Evolutionary conservation across 2,329 filamentous ascomycete genomes (phyloP), one percentile per base, ranked within the genome.

Genomic region (Venturia pyrina): DNA sequence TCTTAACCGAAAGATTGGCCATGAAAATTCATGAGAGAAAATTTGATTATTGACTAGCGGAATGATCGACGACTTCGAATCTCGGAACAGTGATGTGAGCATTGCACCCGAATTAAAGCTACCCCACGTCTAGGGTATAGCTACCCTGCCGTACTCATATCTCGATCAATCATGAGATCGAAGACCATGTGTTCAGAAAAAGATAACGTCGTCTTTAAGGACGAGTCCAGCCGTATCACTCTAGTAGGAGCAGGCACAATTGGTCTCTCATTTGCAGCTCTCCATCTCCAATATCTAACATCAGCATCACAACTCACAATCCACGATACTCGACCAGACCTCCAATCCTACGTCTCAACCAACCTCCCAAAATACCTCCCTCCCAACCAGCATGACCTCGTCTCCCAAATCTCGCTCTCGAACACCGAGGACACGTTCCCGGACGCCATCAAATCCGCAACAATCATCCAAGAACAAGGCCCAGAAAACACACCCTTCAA

Each of bases 401-500:
- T 74, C 24, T 67, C 72, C 2, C 69, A 75, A 3, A 73, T 85
- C n/a, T 70, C 67, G 11, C 71, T 79, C 65, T 73, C 75, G 56
- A 68, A 70, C 7, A 73, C 73, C 40, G 71, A 69, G 24, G 62
- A 62, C 1, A 69, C 73, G 3, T 71, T 83, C 4, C 66, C 72
- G 40, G 68, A 76, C 2, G 83, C 83, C 13, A 77, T 84, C 11
- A 63, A 71, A 28, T 67, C 72, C 65, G 82, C 82, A 1, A 74
- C 78, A 53, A 82, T 86, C 62, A 75, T 87, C 53, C 84, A 87
- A 72, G 85, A 87, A 73, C 83, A 85, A 73, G 83, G 82, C 0
- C 83, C 84, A 0, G 84, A 87, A 70, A 79, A 80, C 62, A 69
- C 78, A 0, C 66, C 74, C 0, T 83, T 85, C 72, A 87, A 87